Evolutionary conservation across 2,329 filamentous ascomycete genomes (phyloP).

Genomic region (Lachnellula hyalina): DNA sequence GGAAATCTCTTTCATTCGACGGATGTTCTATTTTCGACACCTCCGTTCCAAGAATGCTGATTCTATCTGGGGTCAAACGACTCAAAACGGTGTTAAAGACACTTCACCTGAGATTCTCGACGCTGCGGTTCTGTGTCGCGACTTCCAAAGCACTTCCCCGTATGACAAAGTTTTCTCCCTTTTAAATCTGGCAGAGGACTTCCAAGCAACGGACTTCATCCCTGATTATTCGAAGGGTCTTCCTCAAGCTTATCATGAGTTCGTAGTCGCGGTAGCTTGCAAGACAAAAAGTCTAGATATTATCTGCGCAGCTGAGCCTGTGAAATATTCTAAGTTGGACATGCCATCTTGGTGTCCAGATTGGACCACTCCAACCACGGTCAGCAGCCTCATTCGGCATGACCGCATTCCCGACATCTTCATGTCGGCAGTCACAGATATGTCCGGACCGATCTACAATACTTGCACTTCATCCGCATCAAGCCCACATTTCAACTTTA

Average conservation of each 20-base stretch:
- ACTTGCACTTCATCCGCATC: neutral
- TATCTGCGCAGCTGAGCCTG: slow-evolving; percentile 6
- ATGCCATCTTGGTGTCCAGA: slow-evolving; percentile 8
- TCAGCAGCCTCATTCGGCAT: slow-evolving; percentile 5
- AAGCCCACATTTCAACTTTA: slow-evolving; percentile 1
- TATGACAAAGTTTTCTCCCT: slow-evolving; percentile 12
- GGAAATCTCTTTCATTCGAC: slow-evolving; percentile 6
- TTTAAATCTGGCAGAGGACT: slow-evolving; percentile 7
- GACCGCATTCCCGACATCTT: slow-evolving; percentile 5
- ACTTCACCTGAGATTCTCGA: slow-evolving; percentile 7
- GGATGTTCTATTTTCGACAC: slow-evolving; percentile 9
- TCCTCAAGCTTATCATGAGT: slow-evolving; percentile 1
- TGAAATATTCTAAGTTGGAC: neutral
- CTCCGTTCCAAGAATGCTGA: neutral
- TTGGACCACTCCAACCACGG: slow-evolving; percentile 7
- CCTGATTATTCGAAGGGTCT: slow-evolving; percentile 5
- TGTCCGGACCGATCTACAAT: slow-evolving; percentile 5
- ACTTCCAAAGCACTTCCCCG: slow-evolving; percentile 8
- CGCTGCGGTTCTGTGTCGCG: slow-evolving; percentile 2
- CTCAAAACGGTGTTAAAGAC: neutral
- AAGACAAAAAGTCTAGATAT: slow-evolving; percentile 6
- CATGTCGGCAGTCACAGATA: slow-evolving; percentile 3
- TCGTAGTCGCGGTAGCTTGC: slow-evolving; percentile 3
- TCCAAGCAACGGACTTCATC: slow-evolving; percentile 1
- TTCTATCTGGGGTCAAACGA: neutral